These are phyloP conservation scores for Xanthoparmelia taractica DNA, from an alignment of 495 filamentous ascomycete genomes.

Conservation along the genomic window DNA sequence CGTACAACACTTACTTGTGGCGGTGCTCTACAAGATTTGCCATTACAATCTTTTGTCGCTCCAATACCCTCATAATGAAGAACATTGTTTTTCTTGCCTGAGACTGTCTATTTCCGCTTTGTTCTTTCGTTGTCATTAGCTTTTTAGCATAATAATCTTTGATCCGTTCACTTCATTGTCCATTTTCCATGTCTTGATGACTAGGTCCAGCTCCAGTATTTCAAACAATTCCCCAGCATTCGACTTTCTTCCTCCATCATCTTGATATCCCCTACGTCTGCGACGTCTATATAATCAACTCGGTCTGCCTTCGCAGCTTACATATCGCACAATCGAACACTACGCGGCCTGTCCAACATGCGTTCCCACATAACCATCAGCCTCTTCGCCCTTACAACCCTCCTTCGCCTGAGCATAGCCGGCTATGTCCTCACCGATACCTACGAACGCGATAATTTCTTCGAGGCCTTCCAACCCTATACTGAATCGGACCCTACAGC, in stretches of 20 bases:
- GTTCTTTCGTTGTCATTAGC: background rate
- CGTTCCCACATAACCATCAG: background rate
- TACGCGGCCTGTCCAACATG: slow-evolving; percentile 7
- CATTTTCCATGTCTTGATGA: background rate
- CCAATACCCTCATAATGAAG: background rate
- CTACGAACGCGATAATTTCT: slow-evolving; percentile 41
- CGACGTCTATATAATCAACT: background rate
- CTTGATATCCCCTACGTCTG: background rate
- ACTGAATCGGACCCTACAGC: slow-evolving; percentile 56
- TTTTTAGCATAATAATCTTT: background rate
- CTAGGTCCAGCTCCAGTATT: background rate
- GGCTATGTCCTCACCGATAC: slow-evolving; percentile 43
- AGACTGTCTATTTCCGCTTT: background rate
- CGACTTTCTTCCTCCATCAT: background rate
- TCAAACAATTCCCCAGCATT: background rate
- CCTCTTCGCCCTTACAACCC: slow-evolving; percentile 8
- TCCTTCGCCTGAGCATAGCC: slow-evolving; percentile 37
- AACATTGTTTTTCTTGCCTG: background rate
- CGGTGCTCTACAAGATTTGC: background rate
- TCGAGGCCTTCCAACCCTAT: slow-evolving; percentile 49
- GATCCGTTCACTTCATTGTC: background rate
- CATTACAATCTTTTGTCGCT: background rate
- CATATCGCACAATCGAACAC: background rate
- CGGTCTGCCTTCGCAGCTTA: no score
- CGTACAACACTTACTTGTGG: no score